A percentile compares a stretch with the other conserved stretches of the same genome.
Evolutionary conservation across 164 flowering plant genomes (phyloP).

Genomic region (Vitis labrusca): DNA sequence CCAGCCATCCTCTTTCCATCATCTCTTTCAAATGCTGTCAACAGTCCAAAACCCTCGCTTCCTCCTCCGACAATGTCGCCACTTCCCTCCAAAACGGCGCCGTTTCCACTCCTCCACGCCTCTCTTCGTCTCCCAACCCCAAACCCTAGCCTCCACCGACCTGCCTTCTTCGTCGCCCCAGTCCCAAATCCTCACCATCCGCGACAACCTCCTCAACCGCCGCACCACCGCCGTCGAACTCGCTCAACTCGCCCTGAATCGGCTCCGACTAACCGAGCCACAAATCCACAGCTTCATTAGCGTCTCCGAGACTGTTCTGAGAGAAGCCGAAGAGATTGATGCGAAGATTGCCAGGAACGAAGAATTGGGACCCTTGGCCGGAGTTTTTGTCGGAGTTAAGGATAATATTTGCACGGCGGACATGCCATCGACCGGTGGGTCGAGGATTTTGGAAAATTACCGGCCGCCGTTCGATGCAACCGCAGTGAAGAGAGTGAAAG

Average conservation of each 20-base stretch:
- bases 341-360: conserved; percentile 48
- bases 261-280: conserved; percentile 66
- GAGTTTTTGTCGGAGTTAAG: conserved; percentile 78
- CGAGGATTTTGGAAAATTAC: conserved; percentile 65
- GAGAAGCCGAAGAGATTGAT: conserved; percentile 63
- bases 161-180: conserved; percentile 18
- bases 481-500: conserved; percentile 67
- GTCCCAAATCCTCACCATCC: conserved; percentile 45
- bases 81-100: conserved; percentile 6
- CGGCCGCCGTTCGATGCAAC: conserved; percentile 86
- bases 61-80: conserved; percentile 8
- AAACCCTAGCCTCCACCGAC: conserved; percentile 3
- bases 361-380: conserved; percentile 68
- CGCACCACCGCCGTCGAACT: conserved; percentile 40
- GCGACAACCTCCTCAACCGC: conserved; percentile 40
- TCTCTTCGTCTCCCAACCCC: conserved; percentile 9
- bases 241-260: conserved; percentile 50
- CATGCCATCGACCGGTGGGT: conserved; percentile 91
- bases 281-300: conserved; percentile 69
- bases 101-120: conserved; percentile 1
- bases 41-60: conserved; percentile 30
- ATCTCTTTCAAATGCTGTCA: conserved; percentile 26
- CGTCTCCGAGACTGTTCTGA: conserved; percentile 44
- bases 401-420: conserved; percentile 81
- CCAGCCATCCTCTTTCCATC: not conserved